Evolutionary conservation across 441 rosid genomes (phyloP).

Genomic region (Melastoma candidum): DNA sequence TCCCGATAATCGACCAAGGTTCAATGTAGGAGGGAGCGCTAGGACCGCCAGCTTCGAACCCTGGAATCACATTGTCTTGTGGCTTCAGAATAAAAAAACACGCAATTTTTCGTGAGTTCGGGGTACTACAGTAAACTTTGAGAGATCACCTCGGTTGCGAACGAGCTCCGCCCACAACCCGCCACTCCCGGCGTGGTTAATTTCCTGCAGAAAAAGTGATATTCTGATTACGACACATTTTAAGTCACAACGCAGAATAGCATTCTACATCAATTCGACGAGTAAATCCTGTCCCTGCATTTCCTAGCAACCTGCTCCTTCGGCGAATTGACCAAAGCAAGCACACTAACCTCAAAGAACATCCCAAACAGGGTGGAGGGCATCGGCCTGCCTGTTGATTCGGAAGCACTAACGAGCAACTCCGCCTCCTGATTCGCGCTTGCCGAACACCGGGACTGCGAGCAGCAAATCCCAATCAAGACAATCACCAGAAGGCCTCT

Average conservation of each 20-base stretch:
- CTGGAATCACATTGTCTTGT: constrained; percentile 21
- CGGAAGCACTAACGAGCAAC: constrained; percentile 47
- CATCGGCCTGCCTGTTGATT: constrained; percentile 26
- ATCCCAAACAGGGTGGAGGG: constrained; percentile 79
- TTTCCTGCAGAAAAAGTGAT: constrained; percentile 43
- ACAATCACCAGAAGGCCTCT: constrained; percentile 23
- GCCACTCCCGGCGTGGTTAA: constrained; percentile 90
- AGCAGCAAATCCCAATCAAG: constrained; percentile 26
- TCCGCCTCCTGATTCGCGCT: constrained; percentile 29
- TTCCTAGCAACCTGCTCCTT: too few relatives aligned
- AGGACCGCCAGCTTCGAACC: constrained; percentile 92
- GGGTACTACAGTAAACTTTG: constrained; percentile 1
- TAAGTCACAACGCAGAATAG: too few relatives aligned
- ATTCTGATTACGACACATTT: too few relatives aligned
- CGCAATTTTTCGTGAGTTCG: not conserved
- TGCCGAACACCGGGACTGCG: constrained; percentile 34
- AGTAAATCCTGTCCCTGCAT: too few relatives aligned
- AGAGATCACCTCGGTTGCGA: constrained; percentile 58
- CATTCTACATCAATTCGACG: too few relatives aligned
- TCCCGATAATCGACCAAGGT: constrained; percentile 78
- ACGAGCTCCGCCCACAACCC: constrained; percentile 93
- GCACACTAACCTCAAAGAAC: constrained; percentile 66
- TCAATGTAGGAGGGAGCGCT: constrained; percentile 64
- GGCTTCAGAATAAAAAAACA: not conserved
- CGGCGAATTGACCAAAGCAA: not conserved